Base-by-base conservation (phyloP, 176 grass and related monocot genomes). In the Aegilops umbellulata region DNA sequence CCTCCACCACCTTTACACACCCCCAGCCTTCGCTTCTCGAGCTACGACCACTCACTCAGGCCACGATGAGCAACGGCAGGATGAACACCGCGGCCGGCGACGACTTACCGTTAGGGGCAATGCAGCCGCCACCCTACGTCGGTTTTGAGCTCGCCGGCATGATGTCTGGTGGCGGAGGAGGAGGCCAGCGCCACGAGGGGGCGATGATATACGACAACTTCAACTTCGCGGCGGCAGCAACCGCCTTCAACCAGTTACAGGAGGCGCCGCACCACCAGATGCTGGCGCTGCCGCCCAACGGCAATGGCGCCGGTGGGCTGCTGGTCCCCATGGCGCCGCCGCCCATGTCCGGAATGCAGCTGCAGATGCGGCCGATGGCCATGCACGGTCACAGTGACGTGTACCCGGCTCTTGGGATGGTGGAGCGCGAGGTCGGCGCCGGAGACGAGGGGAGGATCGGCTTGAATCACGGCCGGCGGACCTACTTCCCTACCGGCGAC, bases 391-490 rank as follows among this genome's bases (percentile, higher is more conserved):
- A 44, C 41, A 39, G 47, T 14, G 92, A 79, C 14, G 38, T 88
- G 69, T 90, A 90, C 91, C 89, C 87, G 2, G 89, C 89, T 2
- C 83, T 92, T 0, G 91, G 85, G 5, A 74, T 94, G 15, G 85
- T 95, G 64, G 95, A 98, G 92, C 88, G 86, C 69, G 93, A 98
- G 88, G 85, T 71, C 49, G 82, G 39, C 51, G 76, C 29, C 5
- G 69, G 13, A 32, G 26, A 16, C 0, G 72, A 16, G n/a, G 90
- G 86, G 2, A 83, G 89, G 78, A 95, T 98, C 38, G 95, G 93
- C 61, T 88, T 98, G 8, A 94, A 98, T 60, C 89, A 95, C 0
- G 95, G 95, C 11, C 96, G 89, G 2, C 85, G 96, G 29, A 95
- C 93, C 38, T 98, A 94, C 89, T 98, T 98, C 84, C 92, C 92